A percentile compares a stretch with the other conserved stretches of the same genome.
Evolutionary conservation across 2,329 filamentous ascomycete genomes (phyloP).

Genomic region (Phoma sp.): DNA sequence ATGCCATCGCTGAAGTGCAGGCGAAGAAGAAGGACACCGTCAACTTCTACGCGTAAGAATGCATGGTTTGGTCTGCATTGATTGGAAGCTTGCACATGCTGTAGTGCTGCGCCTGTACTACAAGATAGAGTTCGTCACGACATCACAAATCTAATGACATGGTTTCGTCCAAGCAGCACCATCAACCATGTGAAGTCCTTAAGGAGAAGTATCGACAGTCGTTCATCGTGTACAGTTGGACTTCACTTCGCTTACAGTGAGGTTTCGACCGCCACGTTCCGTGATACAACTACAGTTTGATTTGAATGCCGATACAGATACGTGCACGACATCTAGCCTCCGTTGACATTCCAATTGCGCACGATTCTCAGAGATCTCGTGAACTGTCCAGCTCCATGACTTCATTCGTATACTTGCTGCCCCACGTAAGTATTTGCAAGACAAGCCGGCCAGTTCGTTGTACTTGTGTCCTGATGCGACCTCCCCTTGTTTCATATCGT

Average conservation of each 20-base stretch:
- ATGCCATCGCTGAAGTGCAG: constrained; percentile 93
- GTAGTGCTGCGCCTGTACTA: constrained; percentile 39
- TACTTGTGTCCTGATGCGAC: not conserved
- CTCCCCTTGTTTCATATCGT: not conserved
- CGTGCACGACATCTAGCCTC: not conserved
- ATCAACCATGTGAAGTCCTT: too few species aligned
- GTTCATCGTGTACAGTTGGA: too few species aligned
- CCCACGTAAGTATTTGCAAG: not conserved
- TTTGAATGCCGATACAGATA: constrained; percentile 6
- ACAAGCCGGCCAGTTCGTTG: not conserved
- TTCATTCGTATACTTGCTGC: not conserved
- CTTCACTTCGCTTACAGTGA: too few species aligned
- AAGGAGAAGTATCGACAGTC: too few species aligned
- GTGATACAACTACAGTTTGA: not conserved
- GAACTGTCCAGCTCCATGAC: too few species aligned
- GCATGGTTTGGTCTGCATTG: constrained; percentile 13
- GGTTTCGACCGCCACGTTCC: too few species aligned
- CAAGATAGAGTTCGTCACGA: constrained; percentile 36
- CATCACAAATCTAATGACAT: constrained; percentile 17
- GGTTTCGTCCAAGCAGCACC: too few species aligned
- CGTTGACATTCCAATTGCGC: not conserved
- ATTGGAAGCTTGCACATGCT: constrained; percentile 32
- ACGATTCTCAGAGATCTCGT: too few species aligned
- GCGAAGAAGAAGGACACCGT: constrained; percentile 87
- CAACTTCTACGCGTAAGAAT: constrained; percentile 50